Evolutionary conservation across 371 early-diverging fungal species (phyloP), one percentile per base, ranked within the genome.

Genomic region (Rhizopus sp.): DNA sequence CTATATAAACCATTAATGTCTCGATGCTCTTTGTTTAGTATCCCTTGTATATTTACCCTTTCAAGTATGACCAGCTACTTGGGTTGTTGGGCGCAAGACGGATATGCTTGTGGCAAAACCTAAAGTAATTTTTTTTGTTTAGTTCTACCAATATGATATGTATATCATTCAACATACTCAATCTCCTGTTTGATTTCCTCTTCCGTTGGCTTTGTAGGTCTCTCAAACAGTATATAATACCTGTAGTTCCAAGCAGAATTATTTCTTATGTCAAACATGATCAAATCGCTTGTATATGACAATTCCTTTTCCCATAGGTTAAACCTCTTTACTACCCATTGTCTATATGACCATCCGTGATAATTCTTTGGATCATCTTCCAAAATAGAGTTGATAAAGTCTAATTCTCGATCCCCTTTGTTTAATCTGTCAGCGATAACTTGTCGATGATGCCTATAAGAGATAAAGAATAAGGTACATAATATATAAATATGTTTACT

Each of bases 181-280:
- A 93, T 77, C 63, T 97, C 96, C 2, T 47, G 53, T 17, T 73
- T 54, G 10, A 91, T 55, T 7, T 55, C 59, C 17, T 73, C 83
- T 2, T 71, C 73, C 2, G 70, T 59, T 30, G 75, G 62, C 0
- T 64, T 48, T 0, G 64, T 63, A 5, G 88, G 85, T 38, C 80
- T 62, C 5, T 70, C 54, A 30, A 84, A 77, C 9, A 92, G 58
- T 4, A 84, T 74, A 82, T 87, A 98, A 70, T 81, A 93, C 13
- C 97, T 86, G 60, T 98, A 93, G 66, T 95, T 97, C 99, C 98
- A 97, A 0, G 97, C 98, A 35, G 97, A 97, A 69, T 98, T 98
- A 73, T 98, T 97, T 49, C 97, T 79, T 7, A 96, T 79, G 64
- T 98, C 99, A 47, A 81, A 68, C n/a, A 76, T 70, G 29, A 98